Percentiles rank a stretch among this genome's conserved stretches.
phyloP scores from a whole-genome alignment of 805 yeast species.

The Kuraishia cidri region DNA sequence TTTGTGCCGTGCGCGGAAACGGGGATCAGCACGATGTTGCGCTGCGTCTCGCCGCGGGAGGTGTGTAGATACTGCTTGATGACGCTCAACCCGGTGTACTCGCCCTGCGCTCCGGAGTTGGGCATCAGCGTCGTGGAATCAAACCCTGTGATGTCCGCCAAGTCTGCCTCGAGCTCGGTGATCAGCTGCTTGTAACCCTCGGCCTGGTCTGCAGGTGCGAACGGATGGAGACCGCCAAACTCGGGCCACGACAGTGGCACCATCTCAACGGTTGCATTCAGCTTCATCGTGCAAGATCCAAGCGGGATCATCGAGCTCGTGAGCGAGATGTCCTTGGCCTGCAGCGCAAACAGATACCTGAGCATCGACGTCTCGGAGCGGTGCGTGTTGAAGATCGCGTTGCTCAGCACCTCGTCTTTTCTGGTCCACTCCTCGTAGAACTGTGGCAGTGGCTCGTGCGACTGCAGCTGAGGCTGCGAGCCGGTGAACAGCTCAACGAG shows the following conservation, averaged over 20 bases:
- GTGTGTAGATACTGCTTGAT: constrained; percentile 70
- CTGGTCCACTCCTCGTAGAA: constrained; percentile 42
- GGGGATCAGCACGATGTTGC: constrained; percentile 90
- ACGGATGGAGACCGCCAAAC: constrained; percentile 83
- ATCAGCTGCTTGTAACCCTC: constrained; percentile 74
- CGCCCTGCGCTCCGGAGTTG: constrained; percentile 98
- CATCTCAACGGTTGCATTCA: constrained; percentile 95
- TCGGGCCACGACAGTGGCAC: constrained; percentile 92
- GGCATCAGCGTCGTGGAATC: constrained; percentile 90
- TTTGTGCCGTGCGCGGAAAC: constrained; percentile 98
- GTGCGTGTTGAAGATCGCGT: constrained; percentile 76
- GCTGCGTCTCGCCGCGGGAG: constrained; percentile 58
- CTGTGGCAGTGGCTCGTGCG: constrained; percentile 30
- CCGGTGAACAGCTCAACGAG: constrained; percentile 57
- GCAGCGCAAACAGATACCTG: constrained; percentile 80
- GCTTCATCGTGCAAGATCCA: constrained; percentile 97
- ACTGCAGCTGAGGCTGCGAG: constrained; percentile 9
- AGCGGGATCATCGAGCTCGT: constrained; percentile 97
- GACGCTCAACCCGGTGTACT: constrained; percentile 86
- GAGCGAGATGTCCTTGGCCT: constrained; percentile 81
- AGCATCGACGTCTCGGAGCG: constrained; percentile 95
- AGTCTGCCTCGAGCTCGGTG: constrained; percentile 69
- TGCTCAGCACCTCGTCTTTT: constrained; percentile 51
- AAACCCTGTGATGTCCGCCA: constrained; percentile 90
- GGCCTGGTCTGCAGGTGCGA: constrained; percentile 87